Base-by-base conservation (phyloP, 2,329 filamentous ascomycete species). In the Aspergillus ruber region DNA sequence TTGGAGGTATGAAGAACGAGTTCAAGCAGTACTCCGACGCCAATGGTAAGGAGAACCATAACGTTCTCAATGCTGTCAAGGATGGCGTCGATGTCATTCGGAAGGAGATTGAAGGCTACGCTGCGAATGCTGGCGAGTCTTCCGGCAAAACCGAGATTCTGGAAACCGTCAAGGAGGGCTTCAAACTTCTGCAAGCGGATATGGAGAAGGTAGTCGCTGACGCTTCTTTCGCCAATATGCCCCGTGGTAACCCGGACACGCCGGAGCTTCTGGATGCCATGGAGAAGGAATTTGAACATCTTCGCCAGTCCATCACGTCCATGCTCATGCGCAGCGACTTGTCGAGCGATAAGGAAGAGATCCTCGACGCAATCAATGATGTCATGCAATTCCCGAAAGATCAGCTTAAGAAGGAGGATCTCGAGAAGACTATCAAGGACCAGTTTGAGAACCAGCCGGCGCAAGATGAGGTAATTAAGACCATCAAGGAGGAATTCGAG, bases 51-150 rank as follows among this genome's bases (percentile, higher is more conserved):
- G 88, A 93, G 62, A 91, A 89, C 0, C 90, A 95, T 65, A 88
- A 95, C 64, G 83, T 95, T 10, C 75, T 96, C 4, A 88, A 93
- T 64, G 87, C 89, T 1, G 84, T 94, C 39, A 91, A 89, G 56
- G 88, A 95, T 62, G 90, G 90, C 0, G 77, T 95, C 12, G 89
- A 95, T 56, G 84, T 81, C 55, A 79, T 97, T 6, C 83, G 89
- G 9, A 72, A 75, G 10, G 86, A 95, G 49, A 87, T 97, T 46
- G 88, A 95, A 61, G 75, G 74, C 39, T 95, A 94, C 55, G 83
- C 93, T 49, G 84, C 90, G 58, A 83, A 82, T 42, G 81, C 83
- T 6, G 77, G 82, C 13, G 86, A 86, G 50, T 77, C 81, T 1
- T 78, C 83, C 1, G 81, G 80, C 17, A 88, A 90, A 50, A 85